phyloP scores from a whole-genome alignment of 2,329 filamentous ascomycete genomes.

The Talaromyces verruculosus region DNA sequence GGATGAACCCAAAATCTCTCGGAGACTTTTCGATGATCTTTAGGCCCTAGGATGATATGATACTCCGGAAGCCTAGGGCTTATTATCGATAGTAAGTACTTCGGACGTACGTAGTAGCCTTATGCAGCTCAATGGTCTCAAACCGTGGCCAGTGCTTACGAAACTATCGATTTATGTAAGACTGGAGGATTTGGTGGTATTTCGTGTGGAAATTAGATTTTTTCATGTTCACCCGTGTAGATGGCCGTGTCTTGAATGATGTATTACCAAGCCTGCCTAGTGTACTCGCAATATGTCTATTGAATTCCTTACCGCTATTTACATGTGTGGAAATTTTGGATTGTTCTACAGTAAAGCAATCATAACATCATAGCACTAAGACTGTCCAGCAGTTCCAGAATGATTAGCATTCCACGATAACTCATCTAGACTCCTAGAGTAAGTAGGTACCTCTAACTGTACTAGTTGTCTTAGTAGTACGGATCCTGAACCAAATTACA shows the following conservation, averaged over 20 bases:
- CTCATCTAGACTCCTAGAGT: not conserved
- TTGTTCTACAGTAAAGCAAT: not conserved
- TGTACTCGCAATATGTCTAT: not conserved
- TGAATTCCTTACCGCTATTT: not conserved
- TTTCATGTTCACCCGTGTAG: not conserved
- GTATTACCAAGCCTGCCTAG: not conserved
- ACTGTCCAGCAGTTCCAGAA: too few relatives aligned
- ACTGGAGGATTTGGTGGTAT: not conserved
- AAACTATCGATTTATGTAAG: not conserved
- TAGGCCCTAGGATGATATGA: not conserved
- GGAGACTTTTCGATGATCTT: not conserved
- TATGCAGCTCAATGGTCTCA: not conserved
- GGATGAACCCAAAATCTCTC: not conserved
- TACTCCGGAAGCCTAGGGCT: not conserved
- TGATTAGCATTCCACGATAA: too few relatives aligned
- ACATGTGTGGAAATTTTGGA: not conserved
- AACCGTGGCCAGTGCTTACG: not conserved
- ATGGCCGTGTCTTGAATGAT: not conserved
- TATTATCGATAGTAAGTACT: not conserved
- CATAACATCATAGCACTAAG: not conserved
- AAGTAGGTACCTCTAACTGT: not conserved
- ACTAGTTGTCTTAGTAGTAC: not conserved
- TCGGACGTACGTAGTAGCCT: not conserved
- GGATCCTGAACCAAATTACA: not conserved
- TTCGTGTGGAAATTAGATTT: not conserved